These are phyloP conservation scores for Pseudopyricularia cyperi DNA, from an alignment of 2,329 filamentous ascomycete genomes.

Conservation along the genomic window DNA sequence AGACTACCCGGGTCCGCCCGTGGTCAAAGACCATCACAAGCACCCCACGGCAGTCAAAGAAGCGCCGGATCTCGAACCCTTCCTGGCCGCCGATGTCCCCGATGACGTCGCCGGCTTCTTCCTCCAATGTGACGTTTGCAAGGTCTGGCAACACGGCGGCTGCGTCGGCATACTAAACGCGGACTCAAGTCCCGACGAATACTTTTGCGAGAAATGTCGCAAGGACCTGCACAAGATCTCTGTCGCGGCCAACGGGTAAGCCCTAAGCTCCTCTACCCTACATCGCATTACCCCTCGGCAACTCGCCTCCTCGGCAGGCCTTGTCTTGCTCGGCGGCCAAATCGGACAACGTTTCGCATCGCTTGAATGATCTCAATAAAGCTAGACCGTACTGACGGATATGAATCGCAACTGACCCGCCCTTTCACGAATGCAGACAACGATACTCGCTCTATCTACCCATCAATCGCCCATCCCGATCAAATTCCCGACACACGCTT, in stretches of 20 bases:
- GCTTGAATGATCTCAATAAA: too few relatives aligned
- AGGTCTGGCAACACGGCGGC: constrained; percentile 97
- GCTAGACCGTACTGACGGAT: neutral
- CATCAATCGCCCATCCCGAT: constrained; percentile 44
- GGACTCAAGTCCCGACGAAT: constrained; percentile 84
- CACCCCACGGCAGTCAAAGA: constrained; percentile 36
- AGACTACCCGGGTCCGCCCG: constrained; percentile 78
- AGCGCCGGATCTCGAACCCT: constrained; percentile 41
- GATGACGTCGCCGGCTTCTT: constrained; percentile 92
- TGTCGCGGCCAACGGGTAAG: constrained; percentile 74
- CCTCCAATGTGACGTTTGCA: constrained; percentile 94
- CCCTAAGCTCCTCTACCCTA: neutral
- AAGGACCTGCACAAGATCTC: constrained; percentile 83
- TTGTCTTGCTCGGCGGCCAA: too few relatives aligned
- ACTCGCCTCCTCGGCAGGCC: neutral
- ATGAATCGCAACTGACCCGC: neutral
- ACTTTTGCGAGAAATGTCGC: constrained; percentile 92
- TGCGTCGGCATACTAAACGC: constrained; percentile 97
- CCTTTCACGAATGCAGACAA: neutral
- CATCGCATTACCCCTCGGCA: too few relatives aligned
- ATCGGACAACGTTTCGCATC: too few relatives aligned
- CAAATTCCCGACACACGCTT: constrained; percentile 31
- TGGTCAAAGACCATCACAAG: constrained; percentile 37
- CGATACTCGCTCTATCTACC: constrained; percentile 53
- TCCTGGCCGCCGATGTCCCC: constrained; percentile 49